Evolutionary conservation across 2,329 filamentous ascomycete species (phyloP).

Genomic region (Biscogniauxia mediterranea): DNA sequence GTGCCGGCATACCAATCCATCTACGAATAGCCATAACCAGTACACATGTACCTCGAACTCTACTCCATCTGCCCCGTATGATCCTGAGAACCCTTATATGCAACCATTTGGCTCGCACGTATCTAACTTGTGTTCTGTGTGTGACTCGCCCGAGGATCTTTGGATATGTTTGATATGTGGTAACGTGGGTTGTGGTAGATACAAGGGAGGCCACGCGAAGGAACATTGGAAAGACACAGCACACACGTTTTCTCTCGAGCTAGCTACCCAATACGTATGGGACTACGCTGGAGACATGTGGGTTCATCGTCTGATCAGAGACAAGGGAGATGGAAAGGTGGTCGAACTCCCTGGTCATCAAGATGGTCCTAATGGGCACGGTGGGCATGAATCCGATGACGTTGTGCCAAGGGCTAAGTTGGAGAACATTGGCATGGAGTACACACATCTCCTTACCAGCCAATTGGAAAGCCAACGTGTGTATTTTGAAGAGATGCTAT

Average conservation of each 20-base stretch:
- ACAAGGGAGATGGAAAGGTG: conserved; percentile 88
- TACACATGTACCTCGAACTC: conserved; percentile 21
- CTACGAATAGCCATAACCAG: conserved; percentile 22
- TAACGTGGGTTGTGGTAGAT: conserved; percentile 87
- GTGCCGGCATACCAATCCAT: conserved; percentile 76
- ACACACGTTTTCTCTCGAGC: conserved; percentile 90
- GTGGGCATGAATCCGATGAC: conserved; percentile 52
- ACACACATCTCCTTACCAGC: conserved; percentile 87
- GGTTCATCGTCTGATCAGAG: conserved; percentile 91
- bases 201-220: conserved; percentile 91
- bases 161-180: conserved; percentile 97
- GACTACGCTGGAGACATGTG: conserved; percentile 95
- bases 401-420: conserved; percentile 68
- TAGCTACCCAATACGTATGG: conserved; percentile 94
- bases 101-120: conserved; percentile 57
- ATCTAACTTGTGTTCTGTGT: conserved; percentile 76
- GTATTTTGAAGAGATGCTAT: conserved; percentile 92
- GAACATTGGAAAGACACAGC: conserved; percentile 87
- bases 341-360: conserved; percentile 74
- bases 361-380: conserved; percentile 27
- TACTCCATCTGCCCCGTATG: conserved; percentile 31
- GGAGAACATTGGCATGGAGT: conserved; percentile 84
- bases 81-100: conserved; percentile 48
- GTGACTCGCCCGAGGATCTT: conserved; percentile 76
- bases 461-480: conserved; percentile 90